Percentiles rank a stretch among this genome's conserved stretches.
Conservation (phyloP, 495 filamentous ascomycete species). For the Immersiella caudata region DNA sequence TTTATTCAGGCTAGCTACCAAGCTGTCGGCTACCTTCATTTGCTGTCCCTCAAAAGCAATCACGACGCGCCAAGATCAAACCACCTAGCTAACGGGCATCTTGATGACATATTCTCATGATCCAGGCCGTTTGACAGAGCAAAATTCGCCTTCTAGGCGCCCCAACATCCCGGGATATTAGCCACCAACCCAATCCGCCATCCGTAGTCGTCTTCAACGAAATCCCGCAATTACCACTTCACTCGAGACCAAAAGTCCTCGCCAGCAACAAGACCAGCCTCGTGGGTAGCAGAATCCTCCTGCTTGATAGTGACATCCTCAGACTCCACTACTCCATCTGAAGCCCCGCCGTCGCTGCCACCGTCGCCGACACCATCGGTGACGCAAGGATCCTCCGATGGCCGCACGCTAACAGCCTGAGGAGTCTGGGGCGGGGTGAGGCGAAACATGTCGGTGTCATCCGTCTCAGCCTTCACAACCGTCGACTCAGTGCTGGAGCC, state of each 20-base stretch:
- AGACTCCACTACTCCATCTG: neutral
- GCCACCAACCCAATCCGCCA: neutral
- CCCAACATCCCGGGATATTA: neutral
- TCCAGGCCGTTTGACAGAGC: neutral
- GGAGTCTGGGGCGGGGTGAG: neutral
- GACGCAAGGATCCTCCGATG: neutral
- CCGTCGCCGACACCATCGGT: neutral
- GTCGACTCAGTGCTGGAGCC: neutral
- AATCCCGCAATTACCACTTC: neutral
- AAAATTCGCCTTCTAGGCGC: neutral
- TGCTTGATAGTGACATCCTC: neutral
- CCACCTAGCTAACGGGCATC: neutral
- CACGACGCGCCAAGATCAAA: neutral
- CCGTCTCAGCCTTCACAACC: neutral
- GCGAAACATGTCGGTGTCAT: neutral
- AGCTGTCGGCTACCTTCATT: neutral
- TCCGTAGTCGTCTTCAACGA: neutral
- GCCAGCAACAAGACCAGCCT: neutral
- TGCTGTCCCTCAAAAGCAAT: neutral
- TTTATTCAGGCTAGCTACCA: neutral
- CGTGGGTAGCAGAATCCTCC: neutral
- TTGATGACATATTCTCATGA: neutral
- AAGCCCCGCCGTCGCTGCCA: neutral
- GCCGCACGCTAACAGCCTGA: neutral
- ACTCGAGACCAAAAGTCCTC: neutral